Conservation (phyloP, 306 rosid genomes). For the Morella rubra region DNA sequence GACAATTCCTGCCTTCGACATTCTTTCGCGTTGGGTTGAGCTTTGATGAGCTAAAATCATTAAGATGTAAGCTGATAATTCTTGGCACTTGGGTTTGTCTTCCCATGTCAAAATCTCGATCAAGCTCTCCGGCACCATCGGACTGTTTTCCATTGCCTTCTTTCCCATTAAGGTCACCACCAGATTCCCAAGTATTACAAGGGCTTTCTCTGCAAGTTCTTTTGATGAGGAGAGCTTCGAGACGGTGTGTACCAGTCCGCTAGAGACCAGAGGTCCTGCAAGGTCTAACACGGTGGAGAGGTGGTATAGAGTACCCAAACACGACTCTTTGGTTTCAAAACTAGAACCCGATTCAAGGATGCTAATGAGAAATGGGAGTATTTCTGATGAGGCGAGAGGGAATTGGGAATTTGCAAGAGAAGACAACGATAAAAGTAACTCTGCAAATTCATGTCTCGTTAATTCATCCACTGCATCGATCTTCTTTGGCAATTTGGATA, state of each 20-base stretch:
- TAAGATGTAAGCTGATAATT: constrained; percentile 69
- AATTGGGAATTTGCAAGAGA: constrained; percentile 65
- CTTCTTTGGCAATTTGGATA: constrained; percentile 61
- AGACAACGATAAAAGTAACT: constrained; percentile 62
- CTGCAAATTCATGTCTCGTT: constrained; percentile 53
- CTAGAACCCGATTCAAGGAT: constrained; percentile 46
- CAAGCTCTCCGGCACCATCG: constrained; percentile 56
- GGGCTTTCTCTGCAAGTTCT: constrained; percentile 68
- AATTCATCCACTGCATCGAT: constrained; percentile 54
- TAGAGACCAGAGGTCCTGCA: constrained; percentile 56
- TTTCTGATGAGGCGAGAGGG: constrained; percentile 51
- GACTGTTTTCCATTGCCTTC: constrained; percentile 64
- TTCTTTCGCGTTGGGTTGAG: constrained; percentile 68
- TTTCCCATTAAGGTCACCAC: constrained; percentile 80
- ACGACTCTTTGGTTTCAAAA: constrained; percentile 46
- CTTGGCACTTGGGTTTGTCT: constrained; percentile 74
- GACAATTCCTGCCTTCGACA: constrained; percentile 73
- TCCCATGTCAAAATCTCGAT: constrained; percentile 90
- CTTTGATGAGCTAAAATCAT: constrained; percentile 95
- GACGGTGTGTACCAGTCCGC: constrained; percentile 57
- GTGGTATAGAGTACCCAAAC: constrained; percentile 65
- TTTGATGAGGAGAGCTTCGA: constrained; percentile 42
- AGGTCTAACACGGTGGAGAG: constrained; percentile 72
- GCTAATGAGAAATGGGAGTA: constrained; percentile 46
- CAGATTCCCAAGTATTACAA: constrained; percentile 73